These are phyloP conservation scores for Euphorbia pulcherrima DNA, from an alignment of 345 rosid species.

Conservation along the genomic window DNA sequence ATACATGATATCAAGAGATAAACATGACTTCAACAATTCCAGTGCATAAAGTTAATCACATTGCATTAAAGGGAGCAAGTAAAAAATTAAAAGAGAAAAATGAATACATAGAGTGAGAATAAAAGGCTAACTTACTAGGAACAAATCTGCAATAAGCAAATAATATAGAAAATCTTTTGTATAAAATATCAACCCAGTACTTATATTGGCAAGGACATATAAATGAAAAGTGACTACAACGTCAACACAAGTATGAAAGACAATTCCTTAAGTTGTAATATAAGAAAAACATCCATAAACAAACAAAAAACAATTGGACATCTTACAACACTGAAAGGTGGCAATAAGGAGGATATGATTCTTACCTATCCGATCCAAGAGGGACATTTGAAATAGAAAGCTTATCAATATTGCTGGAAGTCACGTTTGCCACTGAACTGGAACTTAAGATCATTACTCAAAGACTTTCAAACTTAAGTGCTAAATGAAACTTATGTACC, in stretches of 20 bases:
- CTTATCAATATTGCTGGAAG: slow-evolving; percentile 80
- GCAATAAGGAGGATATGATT: background rate
- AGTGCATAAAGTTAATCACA: background rate
- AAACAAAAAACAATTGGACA: too few species aligned
- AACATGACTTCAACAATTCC: background rate
- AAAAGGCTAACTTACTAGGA: background rate
- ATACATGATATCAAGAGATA: slow-evolving; percentile 41
- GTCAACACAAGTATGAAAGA: background rate
- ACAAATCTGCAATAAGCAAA: background rate
- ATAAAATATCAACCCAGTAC: background rate
- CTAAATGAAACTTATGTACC: background rate
- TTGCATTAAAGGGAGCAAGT: background rate
- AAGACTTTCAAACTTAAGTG: background rate
- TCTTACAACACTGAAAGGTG: background rate
- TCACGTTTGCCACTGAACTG: slow-evolving; percentile 47
- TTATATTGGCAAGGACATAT: too few species aligned
- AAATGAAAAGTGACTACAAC: background rate
- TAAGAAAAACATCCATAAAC: background rate
- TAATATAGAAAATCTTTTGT: background rate
- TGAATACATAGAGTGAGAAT: background rate
- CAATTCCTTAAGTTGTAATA: background rate
- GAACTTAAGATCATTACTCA: too few species aligned
- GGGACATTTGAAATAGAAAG: slow-evolving; percentile 86
- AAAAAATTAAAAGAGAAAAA: background rate
- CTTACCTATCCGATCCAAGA: slow-evolving; percentile 54